A percentile compares a stretch with the other conserved stretches of the same genome.
Conservation (phyloP, 495 filamentous ascomycete species). For the Bathelium albidoporum region DNA sequence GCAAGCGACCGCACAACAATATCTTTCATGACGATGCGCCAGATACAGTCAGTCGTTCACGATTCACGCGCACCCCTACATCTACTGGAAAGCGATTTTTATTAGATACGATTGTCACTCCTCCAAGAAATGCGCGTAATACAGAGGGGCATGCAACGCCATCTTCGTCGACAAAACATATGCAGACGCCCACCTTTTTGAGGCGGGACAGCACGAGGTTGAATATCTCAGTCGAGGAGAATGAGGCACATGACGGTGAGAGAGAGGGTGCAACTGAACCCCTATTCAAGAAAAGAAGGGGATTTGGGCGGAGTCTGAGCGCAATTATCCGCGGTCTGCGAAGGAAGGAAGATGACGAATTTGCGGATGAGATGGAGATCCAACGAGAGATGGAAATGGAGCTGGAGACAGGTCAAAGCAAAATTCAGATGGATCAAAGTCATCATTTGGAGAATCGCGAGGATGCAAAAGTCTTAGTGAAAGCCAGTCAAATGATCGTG, state of each 20-base stretch:
- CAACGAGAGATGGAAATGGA: constrained; percentile 68
- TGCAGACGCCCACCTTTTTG: constrained; percentile 67
- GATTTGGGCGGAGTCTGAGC: constrained; percentile 60
- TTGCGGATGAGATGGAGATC: constrained; percentile 53
- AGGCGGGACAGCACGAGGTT: constrained; percentile 41
- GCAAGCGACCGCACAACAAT: constrained; percentile 20
- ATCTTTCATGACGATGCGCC: not conserved
- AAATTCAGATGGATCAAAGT: not conserved
- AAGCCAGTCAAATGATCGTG: constrained; percentile 50
- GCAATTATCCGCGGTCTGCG: constrained; percentile 66
- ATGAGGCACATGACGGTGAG: constrained; percentile 8
- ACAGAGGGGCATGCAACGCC: constrained; percentile 33
- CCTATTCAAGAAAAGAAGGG: constrained; percentile 46
- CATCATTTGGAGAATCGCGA: constrained; percentile 4
- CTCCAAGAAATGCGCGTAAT: constrained; percentile 28
- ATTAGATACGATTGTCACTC: constrained; percentile 58
- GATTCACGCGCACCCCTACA: constrained; percentile 49
- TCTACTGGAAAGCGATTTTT: constrained; percentile 51
- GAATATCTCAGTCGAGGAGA: constrained; percentile 40
- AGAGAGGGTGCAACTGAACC: constrained; percentile 2
- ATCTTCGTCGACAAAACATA: constrained; percentile 40
- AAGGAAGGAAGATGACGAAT: constrained; percentile 62
- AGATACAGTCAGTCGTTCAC: constrained; percentile 10
- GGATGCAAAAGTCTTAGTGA: constrained; percentile 37
- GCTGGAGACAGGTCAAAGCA: not conserved